Base-by-base conservation (phyloP, 257 asterid genomes). In the Orobanche coerulescens region DNA sequence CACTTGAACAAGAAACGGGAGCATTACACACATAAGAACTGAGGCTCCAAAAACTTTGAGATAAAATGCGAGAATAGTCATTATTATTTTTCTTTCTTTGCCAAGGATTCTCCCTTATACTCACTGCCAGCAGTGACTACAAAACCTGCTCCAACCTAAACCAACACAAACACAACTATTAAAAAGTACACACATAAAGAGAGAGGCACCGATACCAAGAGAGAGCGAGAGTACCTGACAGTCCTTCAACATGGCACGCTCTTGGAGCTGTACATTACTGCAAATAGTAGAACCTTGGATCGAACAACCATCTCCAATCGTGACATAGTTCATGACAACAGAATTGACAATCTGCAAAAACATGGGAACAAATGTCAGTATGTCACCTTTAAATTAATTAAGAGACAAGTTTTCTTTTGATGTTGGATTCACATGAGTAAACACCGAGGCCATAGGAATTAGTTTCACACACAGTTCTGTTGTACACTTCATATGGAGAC, bases 251-350 rank as follows among this genome's bases (percentile, higher is more conserved):
- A 81, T 78, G 2, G 83, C 96, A 12, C 96, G 99, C 64, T 93
- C 99, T 73, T 84, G 99, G 72, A 93, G 82, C 82, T 84, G 97
- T 13, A 82, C 97, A 14, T 93, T 86, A 68, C 94, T 87, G 80
- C 99, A 93, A 34, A 93, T 59, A 50, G 89, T 76, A 15, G 97
- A 83, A 67, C 99, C 97, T 81, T 93, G 99, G 59, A 93, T 81
- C 6, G 95, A 81, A 68, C 96, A 89, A 56, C 99, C 99, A 70
- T 89, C 99, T 23, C 87, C 96, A 52, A 93, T 78, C 0, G 85
- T 80, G 23, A 89, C 97, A 71, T 93, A 90, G 83, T 93, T 82
- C 97, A 93, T 80, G 34, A 93, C 78, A 23, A 93, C 82, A n/a
- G 99, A 93, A 74, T 90, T 93, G 26, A 77, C 96, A 64, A 93